Base-by-base conservation (phyloP, 257 asterid species). In the Capsicum pubescens region DNA sequence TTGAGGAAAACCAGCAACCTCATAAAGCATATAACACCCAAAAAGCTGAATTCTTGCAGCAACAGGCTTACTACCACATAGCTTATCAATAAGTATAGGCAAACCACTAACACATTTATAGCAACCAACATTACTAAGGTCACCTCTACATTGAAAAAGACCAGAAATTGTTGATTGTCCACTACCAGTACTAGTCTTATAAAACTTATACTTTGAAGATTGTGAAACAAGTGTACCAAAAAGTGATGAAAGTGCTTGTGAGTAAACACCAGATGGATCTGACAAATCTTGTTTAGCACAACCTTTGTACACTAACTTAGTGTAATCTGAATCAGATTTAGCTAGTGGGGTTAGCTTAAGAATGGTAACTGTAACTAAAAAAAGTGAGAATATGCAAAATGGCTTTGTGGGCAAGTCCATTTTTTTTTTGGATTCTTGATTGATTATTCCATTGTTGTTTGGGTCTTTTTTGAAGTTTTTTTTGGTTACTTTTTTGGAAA, bases 1-100 rank as follows among this genome's bases (percentile, higher is more conserved):
- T 89, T 94, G 97, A 16, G 78, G 78, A 32, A 69, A 69, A 69
- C 99, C 99, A 15, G 91, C 88, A 55, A 91, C 98, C 52, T 96
- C 98, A 87, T 96, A 96, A 6, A 92, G 88, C 98, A 96, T 94
- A 66, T 94, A 96, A 79, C 99, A 96, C 6, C 99, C 99, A 46
- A 63, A 87, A 84, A 96, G 98, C 84, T 96, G 99, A 81, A 96
- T 79, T 90, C 98, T 93, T 88, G 98, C 94, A 17, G 99, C 99
- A 35, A 87, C 89, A 70, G 89, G 94, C 86, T 84, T 89, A 1
- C 11, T 76, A 1, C 98, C 97, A 85, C 99, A 96, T 7, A 96
- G 95, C 92, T 89, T 94, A 89, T 94, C 97, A 79, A 92, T 93
- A 8, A 94, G 98, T 13, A 92, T 90, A 35, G 99, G 99, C 46